A percentile compares a stretch with the other conserved stretches of the same genome.
Evolutionary conservation across 805 yeast species (phyloP).

Genomic region (Hanseniaspora clermontiae): DNA sequence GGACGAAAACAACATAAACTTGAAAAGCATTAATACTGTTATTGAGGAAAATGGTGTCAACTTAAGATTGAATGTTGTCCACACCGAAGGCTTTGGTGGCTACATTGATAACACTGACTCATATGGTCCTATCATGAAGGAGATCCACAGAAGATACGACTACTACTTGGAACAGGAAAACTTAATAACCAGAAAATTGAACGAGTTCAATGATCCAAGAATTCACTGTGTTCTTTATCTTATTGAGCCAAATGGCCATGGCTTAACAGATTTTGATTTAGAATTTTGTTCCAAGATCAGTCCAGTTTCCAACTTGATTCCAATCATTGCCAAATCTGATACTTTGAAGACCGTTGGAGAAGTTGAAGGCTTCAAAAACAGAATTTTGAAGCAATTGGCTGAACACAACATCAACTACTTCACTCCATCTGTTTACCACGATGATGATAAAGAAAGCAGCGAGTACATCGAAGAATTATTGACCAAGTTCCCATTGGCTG

Average conservation of each 20-base stretch:
- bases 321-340: conserved; percentile 89
- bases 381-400: conserved; percentile 64
- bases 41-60: conserved; percentile 91
- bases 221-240: conserved; percentile 89
- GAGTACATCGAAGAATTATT: conserved; percentile 53
- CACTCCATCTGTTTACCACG: conserved; percentile 60
- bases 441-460: conserved; percentile 71
- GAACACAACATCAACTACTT: conserved; percentile 65
- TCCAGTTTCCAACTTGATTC: conserved; percentile 84
- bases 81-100: conserved; percentile 92
- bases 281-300: conserved; percentile 78
- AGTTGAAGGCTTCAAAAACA: conserved; percentile 56
- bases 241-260: conserved; percentile 95
- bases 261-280: conserved; percentile 77
- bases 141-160: conserved; percentile 76
- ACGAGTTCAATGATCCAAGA: conserved; percentile 58
- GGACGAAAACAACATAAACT: conserved; percentile 30
- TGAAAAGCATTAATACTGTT: conserved; percentile 51
- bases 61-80: conserved; percentile 69
- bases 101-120: conserved; percentile 63
- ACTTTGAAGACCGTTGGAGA: conserved; percentile 74
- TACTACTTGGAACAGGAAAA: conserved; percentile 81
- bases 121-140: conserved; percentile 87
- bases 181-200: conserved; percentile 51
- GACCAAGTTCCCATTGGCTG: conserved; percentile 76